Evolutionary conservation across 164 flowering plant species (phyloP), one percentile per base, ranked within the genome.

Genomic region (Cinnamomum micranthum): DNA sequence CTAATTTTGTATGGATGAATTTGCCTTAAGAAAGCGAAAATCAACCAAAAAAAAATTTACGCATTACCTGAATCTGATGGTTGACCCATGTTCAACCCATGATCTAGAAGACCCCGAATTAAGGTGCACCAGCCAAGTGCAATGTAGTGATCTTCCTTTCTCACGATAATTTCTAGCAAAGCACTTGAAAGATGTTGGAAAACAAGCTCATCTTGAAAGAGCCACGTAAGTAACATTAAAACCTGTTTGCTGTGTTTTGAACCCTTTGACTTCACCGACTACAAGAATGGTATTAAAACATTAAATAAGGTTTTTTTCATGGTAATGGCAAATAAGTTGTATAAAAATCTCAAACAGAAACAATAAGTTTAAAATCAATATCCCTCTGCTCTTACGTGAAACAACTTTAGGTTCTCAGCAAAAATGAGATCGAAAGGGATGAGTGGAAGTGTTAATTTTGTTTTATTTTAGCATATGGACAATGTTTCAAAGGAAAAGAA

Each of bases 81-180:
- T 68, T 78, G 78, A 41, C 69, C 77, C 73, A 25, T 75, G 19
- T 51, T 31, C 65, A 68, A 75, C 71, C 86, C 91, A 71, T 74
- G 81, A 58, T 90, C 92, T 22, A 92, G 67, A 71, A 90, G 85
- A 69, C 75, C 73, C 6, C 91, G 87, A 3, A 87, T 82, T 66
- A 93, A 84, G 35, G 69, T 78, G 79, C 98, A 92, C 98, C 98
- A 92, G 27, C 98, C 97, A 75, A 92, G 85, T 5, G 87, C 79
- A 68, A 92, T 79, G 77, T 83, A 86, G 31, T 76, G 88, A 71
- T 93, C 95, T n/a, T 87, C 89, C 73, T 84, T 93, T 73, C 86
- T 88, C 50, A 10, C 59, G 33, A 92, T 82, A 76, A 90, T 80
- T 58, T 80, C 73, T 20, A 84, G 86, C 65, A 92, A 83, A 74